Evolutionary conservation across 2,329 filamentous ascomycete genomes (phyloP).

Genomic region (Ophiostoma tasmaniense): DNA sequence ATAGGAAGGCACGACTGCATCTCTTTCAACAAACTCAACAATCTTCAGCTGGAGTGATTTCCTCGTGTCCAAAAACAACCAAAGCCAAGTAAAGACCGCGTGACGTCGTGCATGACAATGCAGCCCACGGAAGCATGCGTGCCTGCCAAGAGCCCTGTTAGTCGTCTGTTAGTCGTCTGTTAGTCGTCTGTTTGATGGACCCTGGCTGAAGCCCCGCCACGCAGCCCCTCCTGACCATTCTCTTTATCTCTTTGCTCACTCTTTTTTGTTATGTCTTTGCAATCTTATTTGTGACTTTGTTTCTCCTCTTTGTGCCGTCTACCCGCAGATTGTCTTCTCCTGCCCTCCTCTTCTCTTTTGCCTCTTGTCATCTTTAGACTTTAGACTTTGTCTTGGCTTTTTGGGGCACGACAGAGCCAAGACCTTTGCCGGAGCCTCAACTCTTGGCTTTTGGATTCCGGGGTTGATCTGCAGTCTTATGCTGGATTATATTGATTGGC

Average conservation of each 20-base stretch:
- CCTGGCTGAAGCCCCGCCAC: not conserved
- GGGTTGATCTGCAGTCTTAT: not conserved
- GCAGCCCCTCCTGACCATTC: not conserved
- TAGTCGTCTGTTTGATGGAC: not conserved
- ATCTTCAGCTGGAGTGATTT: not conserved
- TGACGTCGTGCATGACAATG: not conserved
- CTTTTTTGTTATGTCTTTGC: not conserved
- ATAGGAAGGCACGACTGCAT: not conserved
- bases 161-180: not conserved
- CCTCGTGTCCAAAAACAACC: no score
- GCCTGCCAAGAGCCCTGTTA: not conserved
- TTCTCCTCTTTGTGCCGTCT: not conserved
- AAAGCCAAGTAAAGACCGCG: not conserved
- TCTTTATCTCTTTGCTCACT: not conserved
- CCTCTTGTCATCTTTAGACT: not conserved
- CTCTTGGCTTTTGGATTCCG: not conserved
- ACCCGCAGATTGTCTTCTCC: not conserved
- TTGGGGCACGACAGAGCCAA: conserved; percentile 2
- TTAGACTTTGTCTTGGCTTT: not conserved
- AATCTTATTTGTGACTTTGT: not conserved
- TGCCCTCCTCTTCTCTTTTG: not conserved
- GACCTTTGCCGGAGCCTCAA: not conserved
- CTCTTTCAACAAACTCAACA: not conserved
- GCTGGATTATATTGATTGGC: not conserved
- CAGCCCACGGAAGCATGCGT: not conserved